A percentile compares a stretch with the other conserved stretches of the same genome.
These are phyloP conservation scores for Chaetoceros tenuissimus DNA, from an alignment of 108 stramenopile species.

Conservation along the genomic window DNA sequence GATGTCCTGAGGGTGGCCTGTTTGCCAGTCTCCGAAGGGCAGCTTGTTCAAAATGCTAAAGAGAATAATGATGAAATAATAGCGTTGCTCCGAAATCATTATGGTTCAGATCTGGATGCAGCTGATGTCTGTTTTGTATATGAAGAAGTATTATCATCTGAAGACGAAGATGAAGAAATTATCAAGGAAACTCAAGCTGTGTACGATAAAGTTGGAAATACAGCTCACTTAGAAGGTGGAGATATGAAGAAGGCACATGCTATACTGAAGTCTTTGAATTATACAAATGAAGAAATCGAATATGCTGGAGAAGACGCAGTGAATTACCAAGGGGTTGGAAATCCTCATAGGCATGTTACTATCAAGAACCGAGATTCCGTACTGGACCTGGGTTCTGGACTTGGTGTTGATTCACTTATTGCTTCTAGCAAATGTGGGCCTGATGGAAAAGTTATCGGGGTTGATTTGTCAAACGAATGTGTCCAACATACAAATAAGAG, in stretches of 20 bases:
- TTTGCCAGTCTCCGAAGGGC: slow-evolving; percentile 5
- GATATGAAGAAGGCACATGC: slow-evolving; percentile 45
- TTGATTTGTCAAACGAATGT: slow-evolving; percentile 56
- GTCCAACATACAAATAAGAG: slow-evolving; percentile 41
- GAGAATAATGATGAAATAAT: slow-evolving; percentile 8
- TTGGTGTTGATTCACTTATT: slow-evolving; percentile 68
- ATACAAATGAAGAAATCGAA: slow-evolving; percentile 44
- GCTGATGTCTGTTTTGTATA: slow-evolving; percentile 9
- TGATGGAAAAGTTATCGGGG: slow-evolving; percentile 47
- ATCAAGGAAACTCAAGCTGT: slow-evolving; percentile 53
- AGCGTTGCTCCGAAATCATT: not conserved
- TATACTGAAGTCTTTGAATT: slow-evolving; percentile 57
- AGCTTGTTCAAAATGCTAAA: slow-evolving; percentile 15
- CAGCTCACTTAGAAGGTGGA: slow-evolving; percentile 41
- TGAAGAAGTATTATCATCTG: not conserved
- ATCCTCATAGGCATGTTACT: slow-evolving; percentile 54
- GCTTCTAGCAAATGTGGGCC: slow-evolving; percentile 27
- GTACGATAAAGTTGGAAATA: slow-evolving; percentile 61
- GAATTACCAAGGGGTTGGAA: slow-evolving; percentile 79
- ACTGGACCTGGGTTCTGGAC: slow-evolving; percentile 60
- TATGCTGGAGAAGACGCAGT: slow-evolving; percentile 50
- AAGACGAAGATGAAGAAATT: slow-evolving; percentile 6
- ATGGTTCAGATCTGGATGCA: not conserved
- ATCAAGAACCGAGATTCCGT: slow-evolving; percentile 53
- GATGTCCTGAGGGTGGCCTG: slow-evolving; percentile 2